These are phyloP conservation scores for Tylopilus orsonianus DNA, from an alignment of 1,284 basidiomycete species.

Conservation along the genomic window DNA sequence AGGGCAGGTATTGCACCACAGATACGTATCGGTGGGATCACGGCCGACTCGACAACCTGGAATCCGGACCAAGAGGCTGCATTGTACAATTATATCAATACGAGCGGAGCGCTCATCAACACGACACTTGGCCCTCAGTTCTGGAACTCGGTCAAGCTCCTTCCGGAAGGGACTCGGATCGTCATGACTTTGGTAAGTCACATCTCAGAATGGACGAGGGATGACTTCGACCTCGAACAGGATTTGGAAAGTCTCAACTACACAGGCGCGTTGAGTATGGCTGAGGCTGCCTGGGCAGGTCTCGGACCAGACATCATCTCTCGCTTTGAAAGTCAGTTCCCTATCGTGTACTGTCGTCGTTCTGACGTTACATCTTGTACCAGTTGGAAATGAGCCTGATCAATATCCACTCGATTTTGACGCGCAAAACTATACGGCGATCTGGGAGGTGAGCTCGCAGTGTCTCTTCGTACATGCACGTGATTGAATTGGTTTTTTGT, in stretches of 20 bases:
- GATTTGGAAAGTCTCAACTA: conserved; percentile 44
- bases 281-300: conserved; percentile 40
- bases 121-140: conserved; percentile 51
- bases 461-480: not conserved
- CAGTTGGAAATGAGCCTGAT: conserved; percentile 56
- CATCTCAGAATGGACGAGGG: not conserved
- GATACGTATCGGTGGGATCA: conserved; percentile 51
- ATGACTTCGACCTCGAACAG: conserved; percentile 24
- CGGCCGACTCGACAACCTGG: conserved; percentile 52
- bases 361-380: conserved; percentile 2
- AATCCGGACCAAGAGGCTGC: conserved; percentile 38
- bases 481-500: not conserved
- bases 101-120: conserved; percentile 42
- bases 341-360: not conserved
- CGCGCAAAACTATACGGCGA: conserved; percentile 41
- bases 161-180: conserved; percentile 46
- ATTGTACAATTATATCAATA: conserved; percentile 45
- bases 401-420: conserved; percentile 42
- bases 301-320: conserved; percentile 39
- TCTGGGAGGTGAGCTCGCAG: conserved; percentile 40
- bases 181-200: conserved; percentile 42
- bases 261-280: conserved; percentile 42
- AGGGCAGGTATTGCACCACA: conserved; percentile 46
- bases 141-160: conserved; percentile 45
- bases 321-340: conserved; percentile 45